Conservation (phyloP, 2,329 filamentous ascomycete species). For the Emergomyces africanus region DNA sequence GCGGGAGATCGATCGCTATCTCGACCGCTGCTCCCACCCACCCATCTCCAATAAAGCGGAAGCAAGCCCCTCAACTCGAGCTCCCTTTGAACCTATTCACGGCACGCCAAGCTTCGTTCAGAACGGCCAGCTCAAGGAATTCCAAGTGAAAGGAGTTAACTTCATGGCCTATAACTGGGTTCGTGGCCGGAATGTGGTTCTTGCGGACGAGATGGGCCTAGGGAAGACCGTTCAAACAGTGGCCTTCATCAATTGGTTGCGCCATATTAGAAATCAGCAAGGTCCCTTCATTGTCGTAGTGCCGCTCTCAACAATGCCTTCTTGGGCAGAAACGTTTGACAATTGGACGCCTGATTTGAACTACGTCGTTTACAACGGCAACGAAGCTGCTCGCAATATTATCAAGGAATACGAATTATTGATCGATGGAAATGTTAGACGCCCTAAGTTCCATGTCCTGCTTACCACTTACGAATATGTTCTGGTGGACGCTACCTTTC, state of each 20-base stretch:
- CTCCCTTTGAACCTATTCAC: conserved; percentile 57
- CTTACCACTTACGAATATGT: conserved; percentile 98
- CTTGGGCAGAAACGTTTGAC: conserved; percentile 97
- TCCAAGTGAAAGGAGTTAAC: conserved; percentile 88
- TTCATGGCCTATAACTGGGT: conserved; percentile 96
- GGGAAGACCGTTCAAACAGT: conserved; percentile 98
- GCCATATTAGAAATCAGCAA: conserved; percentile 77
- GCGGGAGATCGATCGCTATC: conserved; percentile 78
- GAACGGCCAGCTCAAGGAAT: conserved; percentile 74
- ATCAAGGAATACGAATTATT: conserved; percentile 87
- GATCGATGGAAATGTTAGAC: conserved; percentile 70
- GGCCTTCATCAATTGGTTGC: conserved; percentile 92
- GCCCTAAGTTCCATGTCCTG: conserved; percentile 93
- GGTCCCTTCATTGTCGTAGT: conserved; percentile 97
- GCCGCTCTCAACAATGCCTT: conserved; percentile 89
- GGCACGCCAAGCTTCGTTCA: conserved; percentile 77
- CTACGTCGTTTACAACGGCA: conserved; percentile 92
- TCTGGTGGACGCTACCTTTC: conserved; percentile 67
- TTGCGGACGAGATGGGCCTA: conserved; percentile 97
- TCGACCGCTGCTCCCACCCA: conserved; percentile 69
- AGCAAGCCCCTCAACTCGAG: conserved; percentile 60
- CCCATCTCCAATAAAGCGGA: conserved; percentile 71
- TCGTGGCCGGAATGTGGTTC: conserved; percentile 83
- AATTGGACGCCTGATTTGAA: conserved; percentile 92
- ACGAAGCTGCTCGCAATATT: conserved; percentile 69